Base-by-base conservation (phyloP, 202 grass and related monocot genomes). In the Bolboschoenoplectus hybrid region DNA sequence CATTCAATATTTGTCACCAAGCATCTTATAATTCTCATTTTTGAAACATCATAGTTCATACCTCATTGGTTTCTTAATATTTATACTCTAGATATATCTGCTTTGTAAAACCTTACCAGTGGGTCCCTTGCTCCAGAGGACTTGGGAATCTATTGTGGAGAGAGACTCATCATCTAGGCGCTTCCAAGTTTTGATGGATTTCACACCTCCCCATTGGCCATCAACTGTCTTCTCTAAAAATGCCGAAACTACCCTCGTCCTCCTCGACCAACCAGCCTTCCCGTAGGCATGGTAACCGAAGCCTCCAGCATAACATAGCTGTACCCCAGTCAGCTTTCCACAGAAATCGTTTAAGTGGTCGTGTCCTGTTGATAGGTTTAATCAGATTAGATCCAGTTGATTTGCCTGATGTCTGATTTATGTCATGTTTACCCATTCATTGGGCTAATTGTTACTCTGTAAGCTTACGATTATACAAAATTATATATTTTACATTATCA, bases 181-280 rank as follows among this genome's bases (percentile, higher is more conserved):
- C 83, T 98, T 98, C 96, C 96, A 98, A 67, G 96, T 94, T 90
- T 92, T 98, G 74, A 98, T 98, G 34, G 91, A 98, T 74, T 98
- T 95, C 11, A 98, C 96, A 14, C 89, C 93, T 86, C 20, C 57
- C 96, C 96, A 98, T 69, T 90, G 77, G 5, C 93, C 93, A 2
- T 38, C 69, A 10, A 43, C 89, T 0, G 91, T 89, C 69, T 94
- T 95, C 56, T 94, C 96, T 20, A 98, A 88, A 47, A 84, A 87
- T 75, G 91, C 91, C 32, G 91, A 98, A 88, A 98, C 86, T 74
- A 98, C 93, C 82, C 96, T 95, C 5, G 93, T 89, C 85, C 96
- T 95, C 63, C 96, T 95, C 43, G 96, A 85, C 96, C 96, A 98
- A 12, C 96, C 93, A 5, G 96, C 91, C 86, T 95, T 92, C 57